These are phyloP conservation scores for Nymphaea thermarum DNA, from an alignment of 164 flowering plant species.

Conservation along the genomic window DNA sequence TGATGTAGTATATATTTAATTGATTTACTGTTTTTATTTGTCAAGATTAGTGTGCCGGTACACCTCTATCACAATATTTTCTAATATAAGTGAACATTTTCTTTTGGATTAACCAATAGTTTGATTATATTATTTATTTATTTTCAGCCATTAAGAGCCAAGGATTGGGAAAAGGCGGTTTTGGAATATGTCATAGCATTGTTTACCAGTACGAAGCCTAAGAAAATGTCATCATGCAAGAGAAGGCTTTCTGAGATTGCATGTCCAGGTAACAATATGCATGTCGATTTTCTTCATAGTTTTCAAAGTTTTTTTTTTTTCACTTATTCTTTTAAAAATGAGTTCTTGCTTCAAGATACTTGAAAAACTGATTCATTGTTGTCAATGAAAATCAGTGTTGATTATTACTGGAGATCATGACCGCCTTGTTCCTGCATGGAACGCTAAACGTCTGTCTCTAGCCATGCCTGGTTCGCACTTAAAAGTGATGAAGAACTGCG, in stretches of 20 bases:
- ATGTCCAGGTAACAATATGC: conserved; percentile 58
- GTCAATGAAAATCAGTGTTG: conserved; percentile 33
- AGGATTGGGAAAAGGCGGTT: conserved; percentile 83
- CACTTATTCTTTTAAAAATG: too few relatives aligned
- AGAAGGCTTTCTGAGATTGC: conserved; percentile 61
- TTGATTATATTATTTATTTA: conserved; percentile 1
- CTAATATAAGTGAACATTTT: too few relatives aligned
- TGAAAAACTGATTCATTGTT: too few relatives aligned
- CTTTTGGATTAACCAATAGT: too few relatives aligned
- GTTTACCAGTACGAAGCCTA: conserved; percentile 37
- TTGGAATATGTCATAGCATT: conserved; percentile 52
- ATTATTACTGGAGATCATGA: conserved; percentile 79
- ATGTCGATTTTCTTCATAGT: too few relatives aligned
- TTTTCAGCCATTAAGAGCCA: conserved; percentile 64
- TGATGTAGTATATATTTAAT: too few relatives aligned
- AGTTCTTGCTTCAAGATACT: too few relatives aligned
- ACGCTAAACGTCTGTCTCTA: conserved; percentile 50
- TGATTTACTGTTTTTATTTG: too few relatives aligned
- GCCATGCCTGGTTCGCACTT: conserved; percentile 59
- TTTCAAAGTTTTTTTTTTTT: too few relatives aligned
- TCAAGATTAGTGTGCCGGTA: too few relatives aligned
- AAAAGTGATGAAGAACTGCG: conserved; percentile 72
- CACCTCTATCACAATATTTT: too few relatives aligned
- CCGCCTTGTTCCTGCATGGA: conserved; percentile 85
- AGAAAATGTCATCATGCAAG: conserved; percentile 42